phyloP scores from a whole-genome alignment of 208 protist genomes.

The Porcisia deanei region DNA sequence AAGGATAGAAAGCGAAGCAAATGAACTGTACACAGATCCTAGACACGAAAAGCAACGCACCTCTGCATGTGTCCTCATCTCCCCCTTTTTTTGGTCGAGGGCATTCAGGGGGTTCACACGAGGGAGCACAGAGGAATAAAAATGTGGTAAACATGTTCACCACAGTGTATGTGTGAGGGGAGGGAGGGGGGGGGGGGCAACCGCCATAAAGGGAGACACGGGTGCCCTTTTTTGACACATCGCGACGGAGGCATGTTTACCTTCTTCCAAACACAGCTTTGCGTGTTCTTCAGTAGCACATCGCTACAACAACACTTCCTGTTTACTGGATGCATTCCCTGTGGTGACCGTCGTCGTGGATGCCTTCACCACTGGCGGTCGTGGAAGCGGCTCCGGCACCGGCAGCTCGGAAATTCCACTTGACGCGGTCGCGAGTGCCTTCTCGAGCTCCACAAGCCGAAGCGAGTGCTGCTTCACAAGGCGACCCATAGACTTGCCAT shows the following conservation, averaged over 20 bases:
- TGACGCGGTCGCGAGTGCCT: not conserved
- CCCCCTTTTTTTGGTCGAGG: not conserved
- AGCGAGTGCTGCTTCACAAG: constrained; percentile 40
- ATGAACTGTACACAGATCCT: not conserved
- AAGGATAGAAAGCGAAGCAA: not conserved
- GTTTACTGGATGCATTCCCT: not conserved
- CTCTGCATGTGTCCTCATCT: not conserved
- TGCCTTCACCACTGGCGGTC: not conserved
- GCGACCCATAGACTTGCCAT: constrained; percentile 28
- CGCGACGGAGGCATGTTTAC: not conserved
- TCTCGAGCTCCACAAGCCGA: constrained; percentile 27
- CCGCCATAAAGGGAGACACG: too few species aligned
- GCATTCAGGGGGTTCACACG: not conserved
- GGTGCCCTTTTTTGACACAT: not conserved
- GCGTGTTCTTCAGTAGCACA: not conserved
- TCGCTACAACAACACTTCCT: not conserved
- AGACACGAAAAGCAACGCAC: not conserved
- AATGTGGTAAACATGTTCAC: not conserved
- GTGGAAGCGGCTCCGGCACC: not conserved
- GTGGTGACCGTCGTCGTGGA: not conserved
- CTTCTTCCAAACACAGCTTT: not conserved
- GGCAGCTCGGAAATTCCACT: not conserved
- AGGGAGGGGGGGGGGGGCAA: not conserved
- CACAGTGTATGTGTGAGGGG: not conserved
- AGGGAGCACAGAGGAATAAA: not conserved